These are phyloP conservation scores for Komagataella pastoris DNA, from an alignment of 805 yeast species.

Conservation along the genomic window DNA sequence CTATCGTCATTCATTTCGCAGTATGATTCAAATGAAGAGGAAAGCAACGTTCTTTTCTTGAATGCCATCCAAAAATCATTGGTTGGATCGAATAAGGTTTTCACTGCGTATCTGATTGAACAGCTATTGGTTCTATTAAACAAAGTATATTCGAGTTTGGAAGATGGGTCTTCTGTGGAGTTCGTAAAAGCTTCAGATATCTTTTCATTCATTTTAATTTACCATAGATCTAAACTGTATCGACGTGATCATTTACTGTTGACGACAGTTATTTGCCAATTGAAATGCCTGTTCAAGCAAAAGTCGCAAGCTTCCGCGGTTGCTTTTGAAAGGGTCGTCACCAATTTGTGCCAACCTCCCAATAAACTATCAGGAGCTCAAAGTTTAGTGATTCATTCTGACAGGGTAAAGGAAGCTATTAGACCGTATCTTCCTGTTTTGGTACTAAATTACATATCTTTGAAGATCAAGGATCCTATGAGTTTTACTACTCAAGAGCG, in stretches of 20 bases:
- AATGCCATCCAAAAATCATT: neutral
- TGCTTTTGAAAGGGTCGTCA: constrained; percentile 38
- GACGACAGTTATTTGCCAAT: constrained; percentile 30
- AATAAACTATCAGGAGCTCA: neutral
- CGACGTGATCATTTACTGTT: constrained; percentile 63
- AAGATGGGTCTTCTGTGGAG: constrained; percentile 8
- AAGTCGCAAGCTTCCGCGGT: constrained; percentile 1
- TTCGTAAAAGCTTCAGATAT: constrained; percentile 31
- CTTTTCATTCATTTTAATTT: constrained; percentile 46
- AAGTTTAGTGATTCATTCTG: constrained; percentile 35
- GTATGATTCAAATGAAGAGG: neutral
- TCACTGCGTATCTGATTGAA: neutral
- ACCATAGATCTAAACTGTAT: constrained; percentile 56
- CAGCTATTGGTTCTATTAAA: constrained; percentile 6
- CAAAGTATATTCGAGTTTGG: constrained; percentile 1
- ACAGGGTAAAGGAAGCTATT: constrained; percentile 43
- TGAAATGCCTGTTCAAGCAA: constrained; percentile 29
- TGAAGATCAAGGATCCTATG: constrained; percentile 19
- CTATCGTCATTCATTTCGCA: neutral
- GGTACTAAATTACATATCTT: constrained; percentile 41
- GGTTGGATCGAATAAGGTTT: neutral
- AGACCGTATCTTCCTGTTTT: constrained; percentile 52
- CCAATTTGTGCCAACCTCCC: constrained; percentile 66
- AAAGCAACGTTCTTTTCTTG: neutral
- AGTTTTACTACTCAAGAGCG: neutral